Base-by-base conservation (phyloP, 495 filamentous ascomycete genomes). In the Glonium stellatum region DNA sequence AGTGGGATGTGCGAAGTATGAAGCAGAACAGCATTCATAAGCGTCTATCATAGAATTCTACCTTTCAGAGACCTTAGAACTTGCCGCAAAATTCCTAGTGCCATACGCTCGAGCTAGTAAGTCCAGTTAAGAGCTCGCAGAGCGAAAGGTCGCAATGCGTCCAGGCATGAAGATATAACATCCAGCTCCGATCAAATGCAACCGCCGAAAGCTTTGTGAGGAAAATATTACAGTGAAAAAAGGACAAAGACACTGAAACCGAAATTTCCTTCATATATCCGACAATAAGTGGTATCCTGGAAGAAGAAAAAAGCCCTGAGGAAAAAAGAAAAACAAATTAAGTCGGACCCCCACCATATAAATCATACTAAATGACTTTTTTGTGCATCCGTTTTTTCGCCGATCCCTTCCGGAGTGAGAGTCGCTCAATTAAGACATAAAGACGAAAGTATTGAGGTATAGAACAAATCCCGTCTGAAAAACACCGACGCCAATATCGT, bases 401-500 rank as follows among this genome's bases (percentile, higher is more conserved):
- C 48, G 23, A 27, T 51, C 25, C 48, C 48, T 11, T 51, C 25
- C 48, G 21, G 48, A 31, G 48, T 8, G 48, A 15, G 18, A 51
- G 1, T 51, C 48, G 48, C 19, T 9, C 48, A 59, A 58, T 22
- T 36, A 34, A 58, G 42, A 51, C 23, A 54, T 37, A 36, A 62
- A 54, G 22, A 39, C 22, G n/a, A 51, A 55, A 23, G 13, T 52
- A 62, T 56, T 37, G 51, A 57, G 61, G 57, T 64, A 64, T 64
- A 64, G 58, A 64, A 59, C 61, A 64, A 55, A 57, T 53, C 48
- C 41, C 41, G 22, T 49, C 54, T 23, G 55, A 51, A 54, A 31
- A 46, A 60, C 46, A 49, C 19, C 35, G 56, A 37, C 42, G 49
- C 21, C 49, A 49, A 22, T 59, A 55, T 55, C 48, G 25, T 51